Evolutionary conservation across 177 flowering plant genomes (phyloP), one percentile per base, ranked within the genome.

Genomic region (Telopea speciosissima): DNA sequence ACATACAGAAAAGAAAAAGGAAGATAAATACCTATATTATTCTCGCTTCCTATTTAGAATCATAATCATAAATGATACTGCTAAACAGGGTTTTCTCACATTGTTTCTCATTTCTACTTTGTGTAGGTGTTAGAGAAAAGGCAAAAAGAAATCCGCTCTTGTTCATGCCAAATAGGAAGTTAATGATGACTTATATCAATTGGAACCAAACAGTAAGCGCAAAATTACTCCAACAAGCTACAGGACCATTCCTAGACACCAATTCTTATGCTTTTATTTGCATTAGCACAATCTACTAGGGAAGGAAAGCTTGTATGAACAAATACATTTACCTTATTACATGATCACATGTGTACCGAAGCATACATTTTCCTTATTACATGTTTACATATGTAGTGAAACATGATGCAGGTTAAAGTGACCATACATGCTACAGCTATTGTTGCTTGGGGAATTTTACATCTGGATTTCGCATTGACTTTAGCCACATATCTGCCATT

Each of bases 401-500:
- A 63, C 3, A 36, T 33, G 10, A 12, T 69, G 65, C 65, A 60
- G 31, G 25, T 23, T 36, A 71, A 31, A 28, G n/a, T 64, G 44
- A 66, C 9, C 40, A 36, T 36, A 36, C 40, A 36, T 36, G 40
- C 3, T 25, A 31, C 65, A n/a, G 19, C 63, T 63, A 71, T 16
- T 54, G 69, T 65, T 72, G 83, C 75, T 84, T 88, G 28, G 80
- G 70, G 74, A 88, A 83, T 79, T 87, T 92, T 10, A 95, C 79
- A 68, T 95, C 94, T 2, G 97, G 99, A 79, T 95, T 95, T 71
- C 99, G 79, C 76, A 87, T 89, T 1, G 93, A 68, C 73, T 88
- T 89, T 72, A 95, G 96, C 99, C 97, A 95, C 97, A 90, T 91
- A 52, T 91, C 93, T 1, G 96, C 99, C 90, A 92, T 83, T 36